Base-by-base conservation (phyloP, 352 stramenopile species). In the Globisporangium irregulare region DNA sequence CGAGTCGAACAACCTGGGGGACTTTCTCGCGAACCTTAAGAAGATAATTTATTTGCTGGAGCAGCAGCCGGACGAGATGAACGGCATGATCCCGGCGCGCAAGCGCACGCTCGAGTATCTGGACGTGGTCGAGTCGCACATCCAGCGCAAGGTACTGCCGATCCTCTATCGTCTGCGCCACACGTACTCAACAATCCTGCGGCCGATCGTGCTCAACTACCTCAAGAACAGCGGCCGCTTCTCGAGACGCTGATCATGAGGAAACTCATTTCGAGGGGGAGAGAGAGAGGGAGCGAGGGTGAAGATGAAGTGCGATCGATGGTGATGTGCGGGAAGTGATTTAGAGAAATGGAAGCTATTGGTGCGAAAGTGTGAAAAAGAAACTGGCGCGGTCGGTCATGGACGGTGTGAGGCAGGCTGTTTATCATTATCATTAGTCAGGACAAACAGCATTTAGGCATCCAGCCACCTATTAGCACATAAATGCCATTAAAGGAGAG, bases 31-130 rank as follows among this genome's bases (percentile, higher is more conserved):
- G 61, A 94, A 93, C 76, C 81, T 94, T 68, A 94, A 93, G 75
- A 92, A 92, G 70, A 93, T 94, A 84, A 92, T 93, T 87, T 92
- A 91, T 89, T 86, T 94, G 80, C 74, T 94, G 58, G 84, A 92
- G 68, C 87, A 94, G 74, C 84, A 90, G 57, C 84, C 82, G 32
- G 79, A 81, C 53, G 86, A 94, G 67, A 79, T 86, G 59, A 80
- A 76, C 62, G 84, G 84, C 34, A 91, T 93, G 79, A 93, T 93
- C 71, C 81, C 85, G 48, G 66, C 74, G 14, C 77, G 81, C 25
- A 93, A 93, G 71, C 82, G 85, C 59, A 89, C 81, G 24, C 75
- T 93, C 9, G 85, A 87, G 71, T 93, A 93, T 59, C 69, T 94
- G 61, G 80, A 92, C 67, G 79, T 91, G 55, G 84, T 94, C 59